Conservation (phyloP, 306 rosid genomes). For the Prinsepia uniflora region DNA sequence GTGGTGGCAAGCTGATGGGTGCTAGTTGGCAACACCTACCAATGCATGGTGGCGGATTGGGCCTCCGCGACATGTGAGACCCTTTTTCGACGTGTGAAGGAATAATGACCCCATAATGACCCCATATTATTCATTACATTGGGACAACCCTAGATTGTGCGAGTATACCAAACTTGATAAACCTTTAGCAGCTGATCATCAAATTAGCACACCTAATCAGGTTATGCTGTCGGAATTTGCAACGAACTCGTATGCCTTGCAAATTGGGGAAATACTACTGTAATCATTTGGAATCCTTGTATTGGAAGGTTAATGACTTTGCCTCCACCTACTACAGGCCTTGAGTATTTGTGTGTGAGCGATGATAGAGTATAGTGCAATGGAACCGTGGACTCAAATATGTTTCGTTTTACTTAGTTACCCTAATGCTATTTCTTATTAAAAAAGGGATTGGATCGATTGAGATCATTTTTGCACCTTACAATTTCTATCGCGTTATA, state of each 20-base stretch:
- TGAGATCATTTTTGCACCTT: no score
- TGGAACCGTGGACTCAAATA: neutral
- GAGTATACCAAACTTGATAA: neutral
- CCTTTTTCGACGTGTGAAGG: neutral
- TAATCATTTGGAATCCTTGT: neutral
- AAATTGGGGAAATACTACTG: no score
- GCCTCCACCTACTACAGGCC: neutral
- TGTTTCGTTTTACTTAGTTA: neutral
- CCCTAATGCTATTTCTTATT: neutral
- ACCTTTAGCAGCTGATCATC: neutral
- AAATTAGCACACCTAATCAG: neutral
- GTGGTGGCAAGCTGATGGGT: no score
- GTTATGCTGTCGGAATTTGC: neutral
- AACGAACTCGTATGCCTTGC: neutral
- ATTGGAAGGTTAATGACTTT: neutral
- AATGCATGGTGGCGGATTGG: no score
- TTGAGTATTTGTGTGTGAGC: neutral
- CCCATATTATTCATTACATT: neutral
- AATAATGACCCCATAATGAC: neutral
- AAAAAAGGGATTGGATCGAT: neutral
- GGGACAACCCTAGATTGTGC: neutral
- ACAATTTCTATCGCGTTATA: no score
- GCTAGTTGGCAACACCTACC: no score
- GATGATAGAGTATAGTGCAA: neutral
- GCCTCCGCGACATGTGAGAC: no score